Evolutionary conservation across 2,329 filamentous ascomycete species (phyloP).

Genomic region (Botrytis cinerea): DNA sequence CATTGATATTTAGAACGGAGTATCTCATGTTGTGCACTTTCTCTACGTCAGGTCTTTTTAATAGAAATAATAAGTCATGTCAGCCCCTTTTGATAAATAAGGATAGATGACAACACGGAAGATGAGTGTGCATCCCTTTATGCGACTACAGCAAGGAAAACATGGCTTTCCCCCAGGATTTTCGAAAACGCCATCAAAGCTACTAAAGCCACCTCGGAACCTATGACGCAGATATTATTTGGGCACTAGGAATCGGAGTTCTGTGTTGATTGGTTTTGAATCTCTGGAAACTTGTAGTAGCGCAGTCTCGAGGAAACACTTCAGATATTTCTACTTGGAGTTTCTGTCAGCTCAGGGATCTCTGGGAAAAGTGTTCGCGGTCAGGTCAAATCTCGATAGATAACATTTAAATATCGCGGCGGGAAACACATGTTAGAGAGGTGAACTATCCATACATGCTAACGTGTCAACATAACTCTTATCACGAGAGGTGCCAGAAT

Average conservation of each 20-base stretch:
- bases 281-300: neutral
- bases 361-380: neutral
- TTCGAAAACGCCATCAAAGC: neutral
- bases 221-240: neutral
- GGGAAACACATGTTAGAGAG: too few relatives aligned
- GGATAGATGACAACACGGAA: neutral
- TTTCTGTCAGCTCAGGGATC: neutral
- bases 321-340: neutral
- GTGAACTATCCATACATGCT: neutral
- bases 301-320: neutral
- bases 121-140: neutral
- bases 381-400: neutral
- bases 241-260: neutral
- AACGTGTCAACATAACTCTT: neutral
- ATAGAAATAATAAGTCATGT: neutral
- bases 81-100: neutral
- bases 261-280: neutral
- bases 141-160: neutral
- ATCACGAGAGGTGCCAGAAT: neutral
- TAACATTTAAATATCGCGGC: too few relatives aligned
- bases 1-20: neutral
- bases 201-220: neutral
- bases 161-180: neutral
- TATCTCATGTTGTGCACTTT: neutral
- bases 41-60: fast-evolving